Evolutionary conservation across 192 early-diverging fungal genomes (phyloP).

Genomic region (Dissophora globulifera): DNA sequence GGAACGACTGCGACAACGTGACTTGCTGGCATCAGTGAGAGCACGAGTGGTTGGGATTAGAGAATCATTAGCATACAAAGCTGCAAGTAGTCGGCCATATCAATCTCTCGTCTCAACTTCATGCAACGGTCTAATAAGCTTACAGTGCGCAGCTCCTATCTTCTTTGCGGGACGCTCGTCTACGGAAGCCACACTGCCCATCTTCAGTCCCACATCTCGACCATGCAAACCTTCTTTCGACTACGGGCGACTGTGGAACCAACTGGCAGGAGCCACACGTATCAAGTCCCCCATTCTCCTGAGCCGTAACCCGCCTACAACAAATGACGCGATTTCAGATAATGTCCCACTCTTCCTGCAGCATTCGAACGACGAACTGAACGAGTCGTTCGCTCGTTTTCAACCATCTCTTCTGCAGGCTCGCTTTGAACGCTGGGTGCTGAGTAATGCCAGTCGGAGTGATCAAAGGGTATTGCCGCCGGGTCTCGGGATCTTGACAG

Average conservation of each 20-base stretch:
- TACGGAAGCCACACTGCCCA: no score
- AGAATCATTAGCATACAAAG: no score
- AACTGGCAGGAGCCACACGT: background rate
- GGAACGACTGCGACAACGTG: no score
- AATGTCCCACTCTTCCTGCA: constrained; percentile 17
- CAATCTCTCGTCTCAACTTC: no score
- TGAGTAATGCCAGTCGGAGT: background rate
- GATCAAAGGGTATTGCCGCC: background rate
- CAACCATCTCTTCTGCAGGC: constrained; percentile 6
- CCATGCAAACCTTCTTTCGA: background rate
- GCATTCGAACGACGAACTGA: no score
- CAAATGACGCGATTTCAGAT: background rate
- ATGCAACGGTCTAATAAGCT: no score
- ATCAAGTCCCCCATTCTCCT: background rate
- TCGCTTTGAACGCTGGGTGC: constrained; percentile 6
- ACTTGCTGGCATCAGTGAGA: no score
- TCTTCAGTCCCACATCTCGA: background rate
- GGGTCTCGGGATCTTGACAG: background rate
- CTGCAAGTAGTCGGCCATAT: no score
- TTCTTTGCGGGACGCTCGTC: no score
- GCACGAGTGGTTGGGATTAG: no score
- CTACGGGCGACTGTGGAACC: background rate
- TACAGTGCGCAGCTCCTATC: no score
- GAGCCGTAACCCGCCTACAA: background rate
- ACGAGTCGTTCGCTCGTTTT: background rate